These are phyloP conservation scores for Stemphylium vesicarium DNA, from an alignment of 2,329 filamentous ascomycete genomes.

Conservation along the genomic window DNA sequence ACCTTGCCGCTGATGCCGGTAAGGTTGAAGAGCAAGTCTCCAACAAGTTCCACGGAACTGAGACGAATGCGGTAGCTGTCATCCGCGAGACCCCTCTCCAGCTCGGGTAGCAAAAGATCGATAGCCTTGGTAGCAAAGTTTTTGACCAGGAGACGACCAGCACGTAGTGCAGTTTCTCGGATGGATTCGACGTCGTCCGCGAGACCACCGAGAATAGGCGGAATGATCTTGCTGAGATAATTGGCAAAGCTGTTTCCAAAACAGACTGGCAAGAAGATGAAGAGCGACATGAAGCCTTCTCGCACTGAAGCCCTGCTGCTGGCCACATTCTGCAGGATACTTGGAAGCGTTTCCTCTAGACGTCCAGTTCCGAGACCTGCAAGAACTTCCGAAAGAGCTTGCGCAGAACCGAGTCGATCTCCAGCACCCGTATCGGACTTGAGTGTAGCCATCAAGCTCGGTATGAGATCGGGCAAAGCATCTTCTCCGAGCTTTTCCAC, in stretches of 20 bases:
- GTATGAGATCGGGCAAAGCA: conserved; percentile 93
- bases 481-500: conserved; percentile 98
- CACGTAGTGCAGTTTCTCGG: conserved; percentile 92
- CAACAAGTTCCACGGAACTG: conserved; percentile 96
- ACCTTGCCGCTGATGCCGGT: conserved; percentile 86
- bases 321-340: conserved; percentile 93
- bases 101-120: conserved; percentile 88
- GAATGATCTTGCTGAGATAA: conserved; percentile 94
- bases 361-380: conserved; percentile 91
- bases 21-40: conserved; percentile 95
- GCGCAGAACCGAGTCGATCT: conserved; percentile 92
- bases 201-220: conserved; percentile 89
- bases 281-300: conserved; percentile 99
- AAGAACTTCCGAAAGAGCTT: conserved; percentile 94
- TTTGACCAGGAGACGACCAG: conserved; percentile 93
- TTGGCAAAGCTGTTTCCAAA: conserved; percentile 98
- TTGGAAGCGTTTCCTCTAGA: conserved; percentile 93
- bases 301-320: conserved; percentile 89
- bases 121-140: conserved; percentile 97
- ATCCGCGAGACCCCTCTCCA: conserved; percentile 95
- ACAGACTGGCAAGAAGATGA: conserved; percentile 98
- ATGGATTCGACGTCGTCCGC: conserved; percentile 97
- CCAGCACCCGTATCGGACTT: conserved; percentile 97
- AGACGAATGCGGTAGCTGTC: conserved; percentile 97
- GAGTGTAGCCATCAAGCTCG: conserved; percentile 95